Evolutionary conservation across 257 asterid genomes (phyloP).

Genomic region (Cordia subcordata): DNA sequence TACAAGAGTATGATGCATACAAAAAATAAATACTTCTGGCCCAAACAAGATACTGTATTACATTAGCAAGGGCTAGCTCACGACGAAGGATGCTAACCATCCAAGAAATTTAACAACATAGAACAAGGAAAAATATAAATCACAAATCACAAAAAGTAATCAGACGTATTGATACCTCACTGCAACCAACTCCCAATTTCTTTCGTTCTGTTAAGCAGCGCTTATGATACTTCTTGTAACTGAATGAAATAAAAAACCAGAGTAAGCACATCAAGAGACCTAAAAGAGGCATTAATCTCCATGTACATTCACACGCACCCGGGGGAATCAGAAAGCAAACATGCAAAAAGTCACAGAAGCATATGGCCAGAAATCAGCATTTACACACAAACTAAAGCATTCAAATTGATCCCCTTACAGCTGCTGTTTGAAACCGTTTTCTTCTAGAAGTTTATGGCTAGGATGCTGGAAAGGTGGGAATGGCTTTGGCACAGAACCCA

Average conservation of each 20-base stretch:
- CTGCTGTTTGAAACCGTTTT: conserved; percentile 93
- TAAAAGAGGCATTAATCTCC: conserved; percentile 1
- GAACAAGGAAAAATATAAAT: not conserved
- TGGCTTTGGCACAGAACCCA: conserved; percentile 77
- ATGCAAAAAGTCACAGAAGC: not conserved
- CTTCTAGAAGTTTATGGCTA: conserved; percentile 83
- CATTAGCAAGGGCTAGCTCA: no score
- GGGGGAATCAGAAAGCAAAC: not conserved
- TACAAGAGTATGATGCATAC: no score
- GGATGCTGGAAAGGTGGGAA: conserved; percentile 89
- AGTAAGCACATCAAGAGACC: conserved; percentile 8
- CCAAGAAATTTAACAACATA: conserved; percentile 3
- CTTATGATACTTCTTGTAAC: conserved; percentile 74
- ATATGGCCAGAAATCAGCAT: not conserved
- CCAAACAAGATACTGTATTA: no score
- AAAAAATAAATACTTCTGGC: no score
- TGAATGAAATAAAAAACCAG: conserved; percentile 28
- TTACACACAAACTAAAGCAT: not conserved
- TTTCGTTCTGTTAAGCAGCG: conserved; percentile 79
- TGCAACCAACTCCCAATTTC: conserved; percentile 86
- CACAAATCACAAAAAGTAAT: not conserved
- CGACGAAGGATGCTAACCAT: not conserved
- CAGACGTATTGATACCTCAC: conserved; percentile 54
- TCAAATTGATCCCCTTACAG: conserved; percentile 48
- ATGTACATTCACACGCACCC: conserved; percentile 3